Base-by-base conservation (phyloP, 371 early-diverging fungal species). In the Mortierella sp. region DNA sequence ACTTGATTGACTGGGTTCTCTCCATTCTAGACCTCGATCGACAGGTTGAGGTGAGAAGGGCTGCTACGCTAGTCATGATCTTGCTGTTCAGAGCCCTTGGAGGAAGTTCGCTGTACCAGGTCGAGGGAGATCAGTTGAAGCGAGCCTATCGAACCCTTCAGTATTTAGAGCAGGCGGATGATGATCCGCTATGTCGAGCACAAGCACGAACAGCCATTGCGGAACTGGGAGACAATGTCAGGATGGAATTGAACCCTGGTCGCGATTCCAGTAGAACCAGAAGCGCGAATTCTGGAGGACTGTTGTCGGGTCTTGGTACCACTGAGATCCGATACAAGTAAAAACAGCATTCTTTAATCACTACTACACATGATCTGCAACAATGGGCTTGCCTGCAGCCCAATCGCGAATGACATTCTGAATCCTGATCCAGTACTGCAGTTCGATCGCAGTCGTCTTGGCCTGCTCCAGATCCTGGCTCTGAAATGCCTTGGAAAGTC, bases 351-450 rank as follows among this genome's bases (percentile, higher is more conserved):
- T 34, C 4, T 34, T 34, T 10, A 34, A 34, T 7, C 10, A 34
- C 4, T 34, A 34, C 43, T 63, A 74, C 9, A 74, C 76, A 51
- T 76, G 77, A 29, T 76, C 77, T 4, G 77, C 77, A 27, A 76
- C 66, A 44, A 76, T 54, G 29, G 77, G 67, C 60, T 83, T 78
- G 34, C 84, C 84, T 9, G 86, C 86, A 48, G 77, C 71, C 88
- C 88, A 90, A 22, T 90, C 88, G n/a, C 82, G 64, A 57, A 86
- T 85, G 22, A 88, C 90, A 31, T 82, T 83, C 55, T 82, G 66
- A 50, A 91, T 88, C 40, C 86, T 85, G 50, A 80, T 79, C 90
- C 90, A 90, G 67, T 91, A 92, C 59, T 90, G 91, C 9, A 93
- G 66, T 60, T 88, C 85, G 21, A 88, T 82, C 39, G 87, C 81